phyloP scores from a whole-genome alignment of 1,284 basidiomycete species.

The Irpex sp. region DNA sequence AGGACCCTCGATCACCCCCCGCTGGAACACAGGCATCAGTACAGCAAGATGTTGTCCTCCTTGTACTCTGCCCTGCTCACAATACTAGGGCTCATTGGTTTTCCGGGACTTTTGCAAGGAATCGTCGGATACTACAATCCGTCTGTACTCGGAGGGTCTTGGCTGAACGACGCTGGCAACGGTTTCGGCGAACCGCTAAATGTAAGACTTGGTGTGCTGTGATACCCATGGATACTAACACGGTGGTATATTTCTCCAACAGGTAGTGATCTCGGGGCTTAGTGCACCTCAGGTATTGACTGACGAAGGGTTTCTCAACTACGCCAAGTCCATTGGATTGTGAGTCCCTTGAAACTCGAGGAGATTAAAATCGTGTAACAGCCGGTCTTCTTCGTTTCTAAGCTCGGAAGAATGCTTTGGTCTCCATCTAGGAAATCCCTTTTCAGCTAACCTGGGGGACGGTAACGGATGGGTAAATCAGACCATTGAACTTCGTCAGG shows the following conservation, averaged over 20 bases:
- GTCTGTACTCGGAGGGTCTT: conserved; percentile 41
- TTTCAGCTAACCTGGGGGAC: conserved; percentile 69
- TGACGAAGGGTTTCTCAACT: conserved; percentile 53
- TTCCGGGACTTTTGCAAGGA: conserved; percentile 2
- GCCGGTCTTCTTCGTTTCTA: conserved; percentile 1
- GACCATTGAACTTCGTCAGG: conserved; percentile 60
- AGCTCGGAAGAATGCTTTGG: conserved; percentile 72
- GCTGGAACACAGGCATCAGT: neutral
- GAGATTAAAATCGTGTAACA: neutral
- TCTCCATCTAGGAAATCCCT: conserved; percentile 55
- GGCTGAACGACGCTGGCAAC: conserved; percentile 42
- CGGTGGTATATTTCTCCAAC: conserved; percentile 29
- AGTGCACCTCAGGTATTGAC: conserved; percentile 68
- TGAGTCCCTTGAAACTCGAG: conserved; percentile 22
- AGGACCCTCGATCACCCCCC: neutral
- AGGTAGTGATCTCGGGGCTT: conserved; percentile 55
- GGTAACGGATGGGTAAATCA: conserved; percentile 58
- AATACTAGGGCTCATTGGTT: conserved; percentile 8
- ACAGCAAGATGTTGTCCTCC: neutral
- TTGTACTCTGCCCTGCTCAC: neutral
- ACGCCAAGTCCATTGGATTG: conserved; percentile 62
- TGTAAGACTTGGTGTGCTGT: conserved; percentile 32
- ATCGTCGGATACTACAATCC: conserved; percentile 39
- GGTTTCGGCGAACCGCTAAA: conserved; percentile 68
- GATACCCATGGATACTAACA: neutral